Evolutionary conservation across 148 eudicot genomes (phyloP).

Genomic region (Rhododendron ferrugineum): DNA sequence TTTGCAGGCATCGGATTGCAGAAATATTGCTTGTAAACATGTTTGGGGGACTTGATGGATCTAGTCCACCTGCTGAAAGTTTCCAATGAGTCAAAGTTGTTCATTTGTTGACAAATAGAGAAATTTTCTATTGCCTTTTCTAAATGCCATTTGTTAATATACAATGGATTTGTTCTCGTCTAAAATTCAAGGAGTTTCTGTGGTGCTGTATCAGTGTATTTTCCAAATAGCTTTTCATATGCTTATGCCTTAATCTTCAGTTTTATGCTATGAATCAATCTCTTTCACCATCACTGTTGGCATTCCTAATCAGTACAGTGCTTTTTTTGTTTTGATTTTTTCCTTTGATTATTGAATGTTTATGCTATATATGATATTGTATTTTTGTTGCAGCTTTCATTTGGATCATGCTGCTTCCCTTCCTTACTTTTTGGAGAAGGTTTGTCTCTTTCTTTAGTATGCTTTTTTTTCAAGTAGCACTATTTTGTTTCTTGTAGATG

Average conservation of each 20-base stretch:
- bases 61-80: background rate
- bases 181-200: background rate
- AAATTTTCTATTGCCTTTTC: background rate
- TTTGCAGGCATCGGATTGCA: background rate
- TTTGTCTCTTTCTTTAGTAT: constrained; percentile 23
- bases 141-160: background rate
- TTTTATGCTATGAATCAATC: background rate
- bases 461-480: background rate
- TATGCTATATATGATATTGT: background rate
- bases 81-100: background rate
- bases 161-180: background rate
- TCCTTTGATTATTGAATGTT: background rate
- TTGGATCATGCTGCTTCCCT: constrained; percentile 99
- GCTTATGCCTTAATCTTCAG: background rate
- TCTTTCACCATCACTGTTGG: background rate
- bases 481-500: constrained; percentile 4
- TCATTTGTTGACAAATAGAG: background rate
- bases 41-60: background rate
- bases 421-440: constrained; percentile 96
- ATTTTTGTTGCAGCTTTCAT: constrained; percentile 70
- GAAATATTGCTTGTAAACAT: background rate
- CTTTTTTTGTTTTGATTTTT: background rate
- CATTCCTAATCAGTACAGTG: background rate
- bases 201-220: background rate
- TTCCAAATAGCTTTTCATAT: background rate